A percentile compares a stretch with the other conserved stretches of the same genome.
Conservation (phyloP, 352 stramenopile genomes). For the Phytophthora kernoviae region DNA sequence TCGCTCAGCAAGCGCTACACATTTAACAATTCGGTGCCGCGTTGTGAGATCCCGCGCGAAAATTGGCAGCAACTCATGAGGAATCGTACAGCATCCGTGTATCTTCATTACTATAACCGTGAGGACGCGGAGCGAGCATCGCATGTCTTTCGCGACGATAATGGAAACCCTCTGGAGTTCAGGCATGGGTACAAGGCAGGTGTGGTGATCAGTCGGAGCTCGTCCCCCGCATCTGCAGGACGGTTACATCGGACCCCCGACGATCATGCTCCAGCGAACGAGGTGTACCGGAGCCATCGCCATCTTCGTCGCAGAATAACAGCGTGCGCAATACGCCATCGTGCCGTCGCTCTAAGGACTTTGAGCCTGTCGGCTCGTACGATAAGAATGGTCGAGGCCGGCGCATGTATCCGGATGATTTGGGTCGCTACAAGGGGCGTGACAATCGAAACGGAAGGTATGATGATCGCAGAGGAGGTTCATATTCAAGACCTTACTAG, state of each 20-base stretch:
- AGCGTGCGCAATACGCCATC: slow-evolving; percentile 18
- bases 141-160: slow-evolving; percentile 47
- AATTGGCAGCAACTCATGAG: slow-evolving; percentile 63
- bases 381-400: slow-evolving; percentile 4
- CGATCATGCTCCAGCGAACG: slow-evolving; percentile 47
- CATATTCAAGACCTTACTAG: slow-evolving; percentile 13
- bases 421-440: slow-evolving; percentile 9
- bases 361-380: slow-evolving; percentile 7
- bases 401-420: slow-evolving; percentile 10
- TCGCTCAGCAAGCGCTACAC: slow-evolving; percentile 53
- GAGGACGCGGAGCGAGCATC: slow-evolving; percentile 52
- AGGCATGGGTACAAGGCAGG: slow-evolving; percentile 47
- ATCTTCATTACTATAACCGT: slow-evolving; percentile 60
- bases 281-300: slow-evolving; percentile 20
- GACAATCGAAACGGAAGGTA: slow-evolving; percentile 11
- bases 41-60: slow-evolving; percentile 55
- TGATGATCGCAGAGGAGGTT: neutral
- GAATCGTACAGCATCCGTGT: slow-evolving; percentile 37
- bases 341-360: slow-evolving; percentile 16
- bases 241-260: slow-evolving; percentile 9
- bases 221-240: slow-evolving; percentile 11
- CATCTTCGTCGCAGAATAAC: slow-evolving; percentile 20
- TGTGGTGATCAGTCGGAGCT: slow-evolving; percentile 30
- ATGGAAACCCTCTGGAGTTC: slow-evolving; percentile 40
- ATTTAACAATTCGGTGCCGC: slow-evolving; percentile 52